phyloP scores from a whole-genome alignment of 2,329 filamentous ascomycete genomes.

The Rosellinia necatrix region DNA sequence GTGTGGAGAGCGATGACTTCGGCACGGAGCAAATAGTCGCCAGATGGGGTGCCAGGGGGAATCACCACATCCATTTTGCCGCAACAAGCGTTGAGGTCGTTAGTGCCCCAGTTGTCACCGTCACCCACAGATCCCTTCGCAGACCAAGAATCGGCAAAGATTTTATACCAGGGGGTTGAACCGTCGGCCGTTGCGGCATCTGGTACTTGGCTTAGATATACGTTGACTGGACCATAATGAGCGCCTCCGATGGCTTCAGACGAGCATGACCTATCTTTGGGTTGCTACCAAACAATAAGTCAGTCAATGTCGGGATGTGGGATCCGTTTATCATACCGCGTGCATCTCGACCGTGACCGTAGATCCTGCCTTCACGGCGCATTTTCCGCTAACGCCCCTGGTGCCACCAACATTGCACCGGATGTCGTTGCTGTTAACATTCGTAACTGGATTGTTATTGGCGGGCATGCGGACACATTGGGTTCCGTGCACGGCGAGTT shows the following conservation, averaged over 20 bases:
- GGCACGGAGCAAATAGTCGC: constrained; percentile 51
- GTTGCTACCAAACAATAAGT: constrained; percentile 43
- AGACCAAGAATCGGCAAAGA: constrained; percentile 54
- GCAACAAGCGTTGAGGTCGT: constrained; percentile 46
- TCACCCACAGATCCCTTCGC: constrained; percentile 46
- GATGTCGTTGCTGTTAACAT: constrained; percentile 48
- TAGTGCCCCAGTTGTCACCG: constrained; percentile 52
- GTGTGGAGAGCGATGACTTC: constrained; percentile 52
- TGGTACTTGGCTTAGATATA: constrained; percentile 56
- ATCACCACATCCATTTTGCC: constrained; percentile 50
- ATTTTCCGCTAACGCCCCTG: constrained; percentile 47
- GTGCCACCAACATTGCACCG: constrained; percentile 49
- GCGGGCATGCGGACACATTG: constrained; percentile 55
- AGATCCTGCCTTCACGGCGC: constrained; percentile 46
- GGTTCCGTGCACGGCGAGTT: constrained; percentile 40
- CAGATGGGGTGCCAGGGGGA: constrained; percentile 47
- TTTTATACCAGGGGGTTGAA: constrained; percentile 56
- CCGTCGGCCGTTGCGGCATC: constrained; percentile 52
- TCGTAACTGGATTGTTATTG: constrained; percentile 57
- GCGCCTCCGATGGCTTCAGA: constrained; percentile 58
- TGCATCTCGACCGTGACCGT: constrained; percentile 42
- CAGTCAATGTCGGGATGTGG: not conserved
- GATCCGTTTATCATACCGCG: constrained; percentile 25
- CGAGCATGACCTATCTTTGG: constrained; percentile 50
- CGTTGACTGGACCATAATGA: constrained; percentile 58